Evolutionary conservation across 208 protist genomes (phyloP).

Genomic region (Crithidia thermophila): DNA sequence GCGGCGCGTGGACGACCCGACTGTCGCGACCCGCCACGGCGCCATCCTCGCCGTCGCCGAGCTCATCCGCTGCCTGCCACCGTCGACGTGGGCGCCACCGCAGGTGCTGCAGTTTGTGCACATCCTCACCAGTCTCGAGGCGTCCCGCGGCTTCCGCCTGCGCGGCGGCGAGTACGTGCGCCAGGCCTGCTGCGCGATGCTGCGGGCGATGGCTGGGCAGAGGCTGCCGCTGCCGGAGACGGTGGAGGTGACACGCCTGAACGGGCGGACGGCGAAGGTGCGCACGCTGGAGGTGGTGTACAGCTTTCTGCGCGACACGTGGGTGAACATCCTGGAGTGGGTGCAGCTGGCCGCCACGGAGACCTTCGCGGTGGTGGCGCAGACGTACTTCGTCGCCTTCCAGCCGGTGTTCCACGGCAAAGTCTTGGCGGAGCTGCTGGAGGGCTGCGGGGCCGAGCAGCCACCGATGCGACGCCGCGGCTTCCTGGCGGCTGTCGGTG

Average conservation of each 20-base stretch:
- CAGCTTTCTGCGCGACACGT: slow-evolving; percentile 87
- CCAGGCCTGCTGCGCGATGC: slow-evolving; percentile 88
- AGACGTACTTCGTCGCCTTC: slow-evolving; percentile 68
- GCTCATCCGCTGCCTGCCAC: slow-evolving; percentile 74
- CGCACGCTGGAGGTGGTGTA: slow-evolving; percentile 72
- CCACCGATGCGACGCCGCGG: slow-evolving; percentile 82
- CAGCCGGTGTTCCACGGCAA: slow-evolving; percentile 77
- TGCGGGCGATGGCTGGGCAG: slow-evolving; percentile 71
- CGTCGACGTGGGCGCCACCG: slow-evolving; percentile 37
- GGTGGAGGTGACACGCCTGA: slow-evolving; percentile 58
- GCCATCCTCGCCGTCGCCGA: slow-evolving; percentile 88
- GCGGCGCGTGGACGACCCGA: slow-evolving; percentile 45
- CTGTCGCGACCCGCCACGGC: slow-evolving; percentile 92
- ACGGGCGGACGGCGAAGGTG: slow-evolving; percentile 49
- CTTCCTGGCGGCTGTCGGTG: slow-evolving; percentile 81
- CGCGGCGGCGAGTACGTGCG: slow-evolving; percentile 95
- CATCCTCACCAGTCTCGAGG: slow-evolving; percentile 62
- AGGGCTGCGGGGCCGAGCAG: slow-evolving; percentile 29
- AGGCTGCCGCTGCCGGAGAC: slow-evolving; percentile 69
- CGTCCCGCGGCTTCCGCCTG: slow-evolving; percentile 93
- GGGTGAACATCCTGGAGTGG: slow-evolving; percentile 89
- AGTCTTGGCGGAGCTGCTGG: slow-evolving; percentile 65
- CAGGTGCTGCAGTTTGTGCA: slow-evolving; percentile 20
- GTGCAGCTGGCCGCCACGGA: slow-evolving; percentile 70
- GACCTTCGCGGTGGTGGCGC: slow-evolving; percentile 66